Conservation (phyloP, 192 early-diverging fungal genomes). For the Chytriomyces confervae region DNA sequence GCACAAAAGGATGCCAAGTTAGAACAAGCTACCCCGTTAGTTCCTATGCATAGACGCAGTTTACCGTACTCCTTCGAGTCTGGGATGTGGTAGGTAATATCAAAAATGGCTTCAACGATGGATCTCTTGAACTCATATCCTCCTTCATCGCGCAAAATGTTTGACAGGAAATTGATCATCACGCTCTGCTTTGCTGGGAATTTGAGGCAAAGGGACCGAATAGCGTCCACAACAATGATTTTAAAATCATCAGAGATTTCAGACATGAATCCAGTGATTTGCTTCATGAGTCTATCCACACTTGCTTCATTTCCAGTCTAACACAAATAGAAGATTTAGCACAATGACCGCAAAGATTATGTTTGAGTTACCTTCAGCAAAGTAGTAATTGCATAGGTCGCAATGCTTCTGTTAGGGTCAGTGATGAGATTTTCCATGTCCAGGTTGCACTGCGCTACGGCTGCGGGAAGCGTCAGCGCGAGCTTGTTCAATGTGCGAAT, state of each 20-base stretch:
- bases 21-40: neutral
- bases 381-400: conserved; percentile 98
- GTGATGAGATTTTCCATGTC: conserved; percentile 98
- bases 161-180: conserved; percentile 92
- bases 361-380: conserved; percentile 72
- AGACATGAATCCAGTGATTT: conserved; percentile 96
- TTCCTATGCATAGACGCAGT: neutral
- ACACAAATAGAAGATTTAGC: neutral
- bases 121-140: conserved; percentile 97
- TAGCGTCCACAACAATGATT: conserved; percentile 96
- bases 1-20: neutral
- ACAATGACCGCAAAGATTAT: conserved; percentile 8
- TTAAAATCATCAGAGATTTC: conserved; percentile 99
- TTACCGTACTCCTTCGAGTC: conserved; percentile 90
- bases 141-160: conserved; percentile 94
- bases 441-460: conserved; percentile 93
- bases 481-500: conserved; percentile 94
- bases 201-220: conserved; percentile 91
- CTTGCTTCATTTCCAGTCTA: conserved; percentile 95
- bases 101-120: conserved; percentile 96
- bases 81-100: conserved; percentile 90
- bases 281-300: conserved; percentile 99
- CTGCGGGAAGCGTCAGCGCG: conserved; percentile 83
- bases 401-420: conserved; percentile 94
- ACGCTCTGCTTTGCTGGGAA: conserved; percentile 93